These are phyloP conservation scores for Colletotrichum gloeosporioides DNA, from an alignment of 2,329 filamentous ascomycete genomes.

Conservation along the genomic window DNA sequence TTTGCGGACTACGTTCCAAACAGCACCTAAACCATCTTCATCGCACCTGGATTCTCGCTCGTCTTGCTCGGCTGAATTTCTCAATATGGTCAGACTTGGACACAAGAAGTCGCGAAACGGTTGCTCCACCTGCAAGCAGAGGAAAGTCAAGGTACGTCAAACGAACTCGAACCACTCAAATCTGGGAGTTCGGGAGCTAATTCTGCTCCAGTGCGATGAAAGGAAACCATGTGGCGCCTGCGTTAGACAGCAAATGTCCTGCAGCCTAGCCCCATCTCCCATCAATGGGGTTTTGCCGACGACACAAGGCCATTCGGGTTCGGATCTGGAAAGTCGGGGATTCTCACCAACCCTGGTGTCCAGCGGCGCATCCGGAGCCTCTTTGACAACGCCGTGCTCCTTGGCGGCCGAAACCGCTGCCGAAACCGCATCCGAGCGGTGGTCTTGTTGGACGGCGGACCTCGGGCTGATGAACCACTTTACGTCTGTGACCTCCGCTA, in stretches of 20 bases:
- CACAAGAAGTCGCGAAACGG: neutral
- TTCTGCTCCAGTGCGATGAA: neutral
- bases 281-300: neutral
- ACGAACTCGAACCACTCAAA: neutral
- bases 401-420: neutral
- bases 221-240: neutral
- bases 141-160: neutral
- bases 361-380: neutral
- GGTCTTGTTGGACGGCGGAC: neutral
- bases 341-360: neutral
- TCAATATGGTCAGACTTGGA: neutral
- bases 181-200: neutral
- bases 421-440: neutral
- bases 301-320: neutral
- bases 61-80: rapidly evolving
- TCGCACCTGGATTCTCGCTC: neutral
- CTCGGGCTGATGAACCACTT: neutral
- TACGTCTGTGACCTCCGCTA: neutral
- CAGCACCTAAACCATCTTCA: rapidly evolving
- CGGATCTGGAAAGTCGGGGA: neutral
- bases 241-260: neutral
- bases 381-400: rapidly evolving
- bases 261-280: neutral
- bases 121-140: neutral
- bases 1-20: neutral